Evolutionary conservation across 2,329 filamentous ascomycete species (phyloP).

Genomic region (Nannizziopsis barbatae): DNA sequence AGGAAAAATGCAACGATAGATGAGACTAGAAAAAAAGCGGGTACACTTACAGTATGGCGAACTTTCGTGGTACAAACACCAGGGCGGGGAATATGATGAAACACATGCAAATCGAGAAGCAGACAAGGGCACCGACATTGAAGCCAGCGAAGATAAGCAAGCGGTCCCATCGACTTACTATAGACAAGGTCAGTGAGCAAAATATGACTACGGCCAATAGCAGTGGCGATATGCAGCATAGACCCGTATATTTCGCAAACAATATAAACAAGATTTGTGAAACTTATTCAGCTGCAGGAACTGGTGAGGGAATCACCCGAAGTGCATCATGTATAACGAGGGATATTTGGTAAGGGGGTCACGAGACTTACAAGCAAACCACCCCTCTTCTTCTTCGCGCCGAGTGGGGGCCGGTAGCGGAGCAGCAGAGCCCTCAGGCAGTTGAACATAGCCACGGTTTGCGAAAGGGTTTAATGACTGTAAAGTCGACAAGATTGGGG

Average conservation of each 20-base stretch:
- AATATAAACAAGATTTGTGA: slow-evolving; percentile 18
- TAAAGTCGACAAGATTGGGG: slow-evolving; percentile 67
- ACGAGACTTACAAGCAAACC: slow-evolving; percentile 75
- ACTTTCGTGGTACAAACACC: slow-evolving; percentile 74
- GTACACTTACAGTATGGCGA: slow-evolving; percentile 83
- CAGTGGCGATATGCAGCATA: not conserved
- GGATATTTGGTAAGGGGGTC: slow-evolving; percentile 5
- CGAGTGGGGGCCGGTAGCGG: slow-evolving; percentile 73
- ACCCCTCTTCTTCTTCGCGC: slow-evolving; percentile 89
- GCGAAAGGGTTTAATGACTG: slow-evolving; percentile 81
- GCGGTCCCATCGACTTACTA: slow-evolving; percentile 96
- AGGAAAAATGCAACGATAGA: slow-evolving; percentile 15
- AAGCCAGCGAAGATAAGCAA: slow-evolving; percentile 84
- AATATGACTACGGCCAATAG: slow-evolving; percentile 1
- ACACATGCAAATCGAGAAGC: slow-evolving; percentile 74
- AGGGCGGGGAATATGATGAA: slow-evolving; percentile 82
- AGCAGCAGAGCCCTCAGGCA: slow-evolving; percentile 74
- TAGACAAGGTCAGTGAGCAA: slow-evolving; percentile 15
- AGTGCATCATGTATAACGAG: slow-evolving; percentile 25
- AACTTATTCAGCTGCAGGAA: slow-evolving; percentile 30
- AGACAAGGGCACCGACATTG: slow-evolving; percentile 76
- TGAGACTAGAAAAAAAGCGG: slow-evolving; percentile 15
- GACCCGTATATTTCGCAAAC: not conserved
- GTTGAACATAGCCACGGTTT: slow-evolving; percentile 68
- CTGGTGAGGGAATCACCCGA: slow-evolving; percentile 17